Percentiles rank a stretch among this genome's conserved stretches.
Evolutionary conservation across 805 yeast genomes (phyloP).

Genomic region (Saccharomycopsis fibuligera): DNA sequence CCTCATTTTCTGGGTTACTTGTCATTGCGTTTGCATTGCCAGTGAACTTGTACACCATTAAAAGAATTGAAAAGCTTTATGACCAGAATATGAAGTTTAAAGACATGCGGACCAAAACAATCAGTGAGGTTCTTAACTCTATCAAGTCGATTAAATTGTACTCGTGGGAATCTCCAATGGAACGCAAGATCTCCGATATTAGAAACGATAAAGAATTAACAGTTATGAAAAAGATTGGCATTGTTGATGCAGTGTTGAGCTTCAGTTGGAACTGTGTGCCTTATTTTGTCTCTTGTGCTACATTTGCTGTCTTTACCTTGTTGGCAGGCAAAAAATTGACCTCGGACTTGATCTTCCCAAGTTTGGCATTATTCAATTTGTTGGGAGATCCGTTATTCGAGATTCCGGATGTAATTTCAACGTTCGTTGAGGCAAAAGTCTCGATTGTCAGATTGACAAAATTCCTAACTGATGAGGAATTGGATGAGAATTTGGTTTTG

Average conservation of each 20-base stretch:
- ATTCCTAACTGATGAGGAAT: conserved; percentile 42
- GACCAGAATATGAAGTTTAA: conserved; percentile 56
- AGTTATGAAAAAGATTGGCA: conserved; percentile 44
- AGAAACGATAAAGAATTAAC: conserved; percentile 55
- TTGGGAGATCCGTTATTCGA: conserved; percentile 52
- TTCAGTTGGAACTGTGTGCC: conserved; percentile 65
- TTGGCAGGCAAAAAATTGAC: conserved; percentile 45
- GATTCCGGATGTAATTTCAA: conserved; percentile 51
- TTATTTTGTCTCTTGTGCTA: conserved; percentile 53
- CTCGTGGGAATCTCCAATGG: conserved; percentile 66
- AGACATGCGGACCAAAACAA: conserved; percentile 51
- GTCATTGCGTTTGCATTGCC: conserved; percentile 54
- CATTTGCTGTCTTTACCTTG: conserved; percentile 49
- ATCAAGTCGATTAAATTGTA: conserved; percentile 62
- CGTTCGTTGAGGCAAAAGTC: conserved; percentile 52
- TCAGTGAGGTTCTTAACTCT: conserved; percentile 53
- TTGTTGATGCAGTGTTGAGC: conserved; percentile 38
- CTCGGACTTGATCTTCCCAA: conserved; percentile 65
- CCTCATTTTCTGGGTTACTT: conserved; percentile 52
- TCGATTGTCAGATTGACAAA: conserved; percentile 47
- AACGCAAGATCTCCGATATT: conserved; percentile 41
- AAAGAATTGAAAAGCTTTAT: conserved; percentile 38
- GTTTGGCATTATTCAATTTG: conserved; percentile 53
- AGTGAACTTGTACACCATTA: conserved; percentile 43
- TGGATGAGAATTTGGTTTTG: conserved; percentile 30